Evolutionary conservation across 2,329 filamentous ascomycete species (phyloP), one percentile per base, ranked within the genome.

Genomic region (Calonectria montana): DNA sequence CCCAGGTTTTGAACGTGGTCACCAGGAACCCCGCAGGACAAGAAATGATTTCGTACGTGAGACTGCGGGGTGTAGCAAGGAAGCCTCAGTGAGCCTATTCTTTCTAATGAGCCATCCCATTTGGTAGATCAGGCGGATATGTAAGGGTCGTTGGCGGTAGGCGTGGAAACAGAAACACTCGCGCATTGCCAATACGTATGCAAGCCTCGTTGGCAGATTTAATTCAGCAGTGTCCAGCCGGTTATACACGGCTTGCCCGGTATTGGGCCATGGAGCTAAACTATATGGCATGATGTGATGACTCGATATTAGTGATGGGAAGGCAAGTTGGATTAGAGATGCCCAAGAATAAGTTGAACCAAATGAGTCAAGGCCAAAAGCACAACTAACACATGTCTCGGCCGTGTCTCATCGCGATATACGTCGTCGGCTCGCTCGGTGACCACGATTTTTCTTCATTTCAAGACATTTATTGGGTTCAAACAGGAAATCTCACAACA

Each of bases 11-110:
- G 71, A 84, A 89, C 75, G 84, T 84, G 35, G 87, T 92, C 2
- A 89, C 91, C 67, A 85, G 81, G 66, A 86, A 87, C 72, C 88
- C 88, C 0, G 87, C 86, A n/a, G 91, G 91, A 64, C 90, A 90
- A 18, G 88, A 88, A 76, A 83, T 83, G 75, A 83, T 89, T 75
- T 86, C 85, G 5, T 91, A 91, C 82, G 88, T 91, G 39, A 84
- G 89, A 67, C 81, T 90, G 79, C 84, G 88, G 72, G 87, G 84
- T 8, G n/a, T 87, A 50, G 87, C 86, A 12, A 83, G 80, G 67
- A 88, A 86, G 78, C 75, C 78, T 12, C 55, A 73, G 35, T 78
- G 64, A 66, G 13, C n/a, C 25, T 37, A 23, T 13, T 5, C 29
- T 39, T 12, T 37, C 21, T 16, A 59, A 39, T 25, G 21, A 12